phyloP scores from a whole-genome alignment of 768 basidiomycete genomes.

The Calocybe indica region DNA sequence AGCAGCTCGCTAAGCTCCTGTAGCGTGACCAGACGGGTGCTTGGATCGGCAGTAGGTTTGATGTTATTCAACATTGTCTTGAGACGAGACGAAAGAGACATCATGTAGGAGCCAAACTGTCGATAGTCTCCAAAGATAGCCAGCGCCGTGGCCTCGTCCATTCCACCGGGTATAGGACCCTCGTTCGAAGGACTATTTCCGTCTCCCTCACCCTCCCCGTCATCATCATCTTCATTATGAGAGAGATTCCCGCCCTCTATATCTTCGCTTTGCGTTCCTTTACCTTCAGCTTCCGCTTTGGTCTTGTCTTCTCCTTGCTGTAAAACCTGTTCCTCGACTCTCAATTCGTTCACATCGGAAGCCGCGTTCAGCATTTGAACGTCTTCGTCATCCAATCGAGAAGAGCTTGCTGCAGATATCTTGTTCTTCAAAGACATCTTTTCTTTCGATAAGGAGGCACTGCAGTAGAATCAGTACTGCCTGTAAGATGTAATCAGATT shows the following conservation, averaged over 20 bases:
- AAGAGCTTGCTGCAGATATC: slow-evolving; percentile 56
- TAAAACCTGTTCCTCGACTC: slow-evolving; percentile 26
- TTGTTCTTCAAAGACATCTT: slow-evolving; percentile 59
- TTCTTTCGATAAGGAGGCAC: slow-evolving; percentile 42
- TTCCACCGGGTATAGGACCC: slow-evolving; percentile 41
- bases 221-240: slow-evolving; percentile 38
- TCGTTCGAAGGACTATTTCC: slow-evolving; percentile 28
- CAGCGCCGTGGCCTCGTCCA: slow-evolving; percentile 69
- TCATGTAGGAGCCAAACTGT: slow-evolving; percentile 88
- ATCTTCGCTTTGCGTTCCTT: slow-evolving; percentile 39
- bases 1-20: slow-evolving; percentile 94
- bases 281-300: slow-evolving; percentile 15
- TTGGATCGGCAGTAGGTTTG: slow-evolving; percentile 78
- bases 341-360: slow-evolving; percentile 40
- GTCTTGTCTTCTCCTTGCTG: slow-evolving; percentile 21
- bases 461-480: slow-evolving; percentile 14
- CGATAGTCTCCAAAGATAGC: slow-evolving; percentile 86
- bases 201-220: slow-evolving; percentile 33
- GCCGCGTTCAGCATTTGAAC: slow-evolving; percentile 72
- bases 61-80: slow-evolving; percentile 89
- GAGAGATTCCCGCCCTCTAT: slow-evolving; percentile 19
- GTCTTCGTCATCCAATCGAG: slow-evolving; percentile 63
- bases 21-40: slow-evolving; percentile 80
- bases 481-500: slow-evolving; percentile 1
- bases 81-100: slow-evolving; percentile 79